Percentiles rank a stretch among this genome's conserved stretches.
Evolutionary conservation across 1,139 yeast genomes (phyloP).

Genomic region (Taiozyma sp.): DNA sequence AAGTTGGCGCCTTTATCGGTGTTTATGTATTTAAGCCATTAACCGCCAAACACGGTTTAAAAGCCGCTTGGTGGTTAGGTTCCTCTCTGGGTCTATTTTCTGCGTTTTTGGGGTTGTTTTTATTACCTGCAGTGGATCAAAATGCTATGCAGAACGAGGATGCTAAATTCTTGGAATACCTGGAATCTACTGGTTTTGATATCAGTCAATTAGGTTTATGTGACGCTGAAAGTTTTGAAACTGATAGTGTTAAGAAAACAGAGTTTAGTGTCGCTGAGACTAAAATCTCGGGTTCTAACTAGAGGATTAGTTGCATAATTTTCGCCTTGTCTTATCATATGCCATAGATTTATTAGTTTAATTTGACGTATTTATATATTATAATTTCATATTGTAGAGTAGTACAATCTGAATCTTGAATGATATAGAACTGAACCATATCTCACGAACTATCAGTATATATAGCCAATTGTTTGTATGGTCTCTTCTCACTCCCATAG

Average conservation of each 20-base stretch:
- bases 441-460: no score
- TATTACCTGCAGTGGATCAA: slow-evolving; percentile 78
- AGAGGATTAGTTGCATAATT: no score
- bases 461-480: no score
- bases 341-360: no score
- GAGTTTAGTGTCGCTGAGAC: no score
- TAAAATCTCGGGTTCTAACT: no score
- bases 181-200: slow-evolving; percentile 55
- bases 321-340: no score
- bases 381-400: no score
- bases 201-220: slow-evolving; percentile 28
- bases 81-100: slow-evolving; percentile 71
- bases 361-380: no score
- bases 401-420: no score
- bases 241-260: background rate
- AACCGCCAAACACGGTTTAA: slow-evolving; percentile 49
- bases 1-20: slow-evolving; percentile 90
- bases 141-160: slow-evolving; percentile 80
- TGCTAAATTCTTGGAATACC: slow-evolving; percentile 57
- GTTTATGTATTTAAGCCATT: slow-evolving; percentile 81
- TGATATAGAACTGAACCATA: no score
- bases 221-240: background rate
- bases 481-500: slow-evolving; percentile 2
- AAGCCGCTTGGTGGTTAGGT: slow-evolving; percentile 80
- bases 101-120: slow-evolving; percentile 62